These are phyloP conservation scores for Carex arenaria DNA, from an alignment of 202 grass and related monocot species.

Conservation along the genomic window DNA sequence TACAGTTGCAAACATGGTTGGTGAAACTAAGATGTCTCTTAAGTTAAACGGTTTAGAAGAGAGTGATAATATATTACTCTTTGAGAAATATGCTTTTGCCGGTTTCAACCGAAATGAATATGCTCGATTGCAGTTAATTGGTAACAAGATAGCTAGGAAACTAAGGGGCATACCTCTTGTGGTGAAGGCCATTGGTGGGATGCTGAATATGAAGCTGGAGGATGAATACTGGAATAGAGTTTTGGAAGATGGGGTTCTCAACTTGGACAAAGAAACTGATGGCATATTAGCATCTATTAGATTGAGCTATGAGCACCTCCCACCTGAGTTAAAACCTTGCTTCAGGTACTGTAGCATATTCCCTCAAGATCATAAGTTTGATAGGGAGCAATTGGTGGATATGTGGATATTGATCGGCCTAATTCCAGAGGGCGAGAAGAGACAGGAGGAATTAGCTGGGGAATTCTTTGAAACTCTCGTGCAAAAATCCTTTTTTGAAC, in stretches of 20 bases:
- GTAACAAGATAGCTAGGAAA: slow-evolving; percentile 1
- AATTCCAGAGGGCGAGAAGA: slow-evolving; percentile 9
- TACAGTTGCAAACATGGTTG: background rate
- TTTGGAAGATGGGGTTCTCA: background rate
- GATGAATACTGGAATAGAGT: background rate
- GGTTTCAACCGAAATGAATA: background rate
- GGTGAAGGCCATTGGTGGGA: slow-evolving; percentile 2
- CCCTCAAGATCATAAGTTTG: slow-evolving; percentile 28
- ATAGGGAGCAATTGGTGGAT: slow-evolving; percentile 13
- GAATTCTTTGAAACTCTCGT: slow-evolving; percentile 23
- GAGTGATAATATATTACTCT: background rate
- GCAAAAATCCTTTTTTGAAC: slow-evolving; percentile 32
- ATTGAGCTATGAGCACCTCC: slow-evolving; percentile 35
- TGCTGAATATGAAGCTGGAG: background rate
- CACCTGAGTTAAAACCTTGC: slow-evolving; percentile 18
- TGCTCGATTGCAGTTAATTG: background rate
- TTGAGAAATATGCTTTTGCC: slow-evolving; percentile 15
- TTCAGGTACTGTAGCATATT: slow-evolving; percentile 44
- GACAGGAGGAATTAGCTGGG: slow-evolving; percentile 22
- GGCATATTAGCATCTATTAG: slow-evolving; percentile 19
- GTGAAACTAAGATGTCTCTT: background rate
- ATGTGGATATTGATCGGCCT: slow-evolving; percentile 37
- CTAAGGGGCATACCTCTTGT: slow-evolving; percentile 15
- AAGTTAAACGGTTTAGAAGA: slow-evolving; percentile 15
- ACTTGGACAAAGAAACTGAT: slow-evolving; percentile 28